Evolutionary conservation across 1,284 basidiomycete genomes (phyloP).

Genomic region (Cutaneotrichosporon dermatis): DNA sequence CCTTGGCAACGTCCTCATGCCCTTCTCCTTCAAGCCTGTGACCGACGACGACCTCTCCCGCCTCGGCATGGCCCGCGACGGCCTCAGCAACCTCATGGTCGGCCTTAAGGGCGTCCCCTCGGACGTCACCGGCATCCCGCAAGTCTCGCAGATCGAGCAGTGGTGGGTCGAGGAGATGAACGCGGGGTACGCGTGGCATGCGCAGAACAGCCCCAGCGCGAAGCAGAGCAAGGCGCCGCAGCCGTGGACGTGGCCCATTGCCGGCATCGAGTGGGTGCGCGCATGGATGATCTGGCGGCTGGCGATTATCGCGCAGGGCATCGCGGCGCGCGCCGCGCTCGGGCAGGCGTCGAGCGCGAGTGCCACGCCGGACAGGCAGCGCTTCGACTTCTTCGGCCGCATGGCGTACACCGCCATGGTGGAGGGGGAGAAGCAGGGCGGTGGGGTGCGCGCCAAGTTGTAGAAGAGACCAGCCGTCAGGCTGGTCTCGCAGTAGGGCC

Average conservation of each 20-base stretch:
- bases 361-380: conserved; percentile 54
- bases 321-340: conserved; percentile 78
- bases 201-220: conserved; percentile 2
- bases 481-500: no score
- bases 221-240: neutral
- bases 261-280: conserved; percentile 39
- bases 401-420: conserved; percentile 52
- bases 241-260: conserved; percentile 41
- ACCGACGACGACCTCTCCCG: neutral
- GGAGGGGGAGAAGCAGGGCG: neutral
- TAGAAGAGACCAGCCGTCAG: no score
- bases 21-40: conserved; percentile 8
- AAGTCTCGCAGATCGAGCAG: conserved; percentile 65
- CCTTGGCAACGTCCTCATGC: conserved; percentile 65
- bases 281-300: conserved; percentile 54
- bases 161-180: conserved; percentile 48
- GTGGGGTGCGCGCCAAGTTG: neutral
- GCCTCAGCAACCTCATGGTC: conserved; percentile 5
- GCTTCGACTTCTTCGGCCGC: conserved; percentile 63
- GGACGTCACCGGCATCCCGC: conserved; percentile 58
- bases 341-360: conserved; percentile 81
- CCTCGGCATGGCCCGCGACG: neutral
- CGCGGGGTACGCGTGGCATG: conserved; percentile 27
- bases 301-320: conserved; percentile 85
- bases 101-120: conserved; percentile 62